Evolutionary conservation across 768 basidiomycete species (phyloP).

Genomic region (Saitozyma sp.): DNA sequence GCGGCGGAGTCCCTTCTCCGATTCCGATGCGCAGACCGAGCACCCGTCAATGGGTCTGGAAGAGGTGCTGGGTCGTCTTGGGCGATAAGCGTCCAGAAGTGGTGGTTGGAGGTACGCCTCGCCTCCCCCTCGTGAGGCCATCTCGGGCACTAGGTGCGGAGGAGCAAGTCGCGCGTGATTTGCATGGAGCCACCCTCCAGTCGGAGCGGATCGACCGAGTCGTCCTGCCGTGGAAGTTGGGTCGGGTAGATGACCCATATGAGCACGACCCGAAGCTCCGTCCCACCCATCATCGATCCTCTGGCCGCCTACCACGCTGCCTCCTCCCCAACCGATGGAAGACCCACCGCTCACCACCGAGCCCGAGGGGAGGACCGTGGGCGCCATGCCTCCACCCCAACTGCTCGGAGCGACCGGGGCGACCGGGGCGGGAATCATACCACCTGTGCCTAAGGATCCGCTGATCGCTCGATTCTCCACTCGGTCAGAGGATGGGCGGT

Average conservation of each 20-base stretch:
- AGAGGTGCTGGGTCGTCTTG: too few species aligned
- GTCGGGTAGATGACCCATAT: constrained; percentile 32
- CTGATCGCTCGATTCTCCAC: background rate
- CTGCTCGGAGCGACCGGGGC: background rate
- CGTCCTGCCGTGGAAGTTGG: constrained; percentile 22
- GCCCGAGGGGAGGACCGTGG: background rate
- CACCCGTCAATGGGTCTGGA: background rate
- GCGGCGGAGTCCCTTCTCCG: background rate
- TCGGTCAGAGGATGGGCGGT: constrained; percentile 16
- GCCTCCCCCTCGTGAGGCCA: constrained; percentile 1
- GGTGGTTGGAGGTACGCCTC: background rate
- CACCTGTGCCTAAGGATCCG: background rate
- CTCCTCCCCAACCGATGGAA: constrained; percentile 1
- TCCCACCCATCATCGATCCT: constrained; percentile 40
- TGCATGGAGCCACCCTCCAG: constrained; percentile 12
- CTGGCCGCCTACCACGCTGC: background rate
- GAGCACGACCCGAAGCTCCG: constrained; percentile 26
- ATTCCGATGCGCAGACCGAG: background rate
- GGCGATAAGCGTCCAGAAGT: too few species aligned
- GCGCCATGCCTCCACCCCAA: background rate
- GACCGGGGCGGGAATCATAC: constrained; percentile 1
- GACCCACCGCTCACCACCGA: background rate
- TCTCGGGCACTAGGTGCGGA: background rate
- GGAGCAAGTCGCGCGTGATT: constrained; percentile 30
- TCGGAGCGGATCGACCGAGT: constrained; percentile 8